A percentile compares a stretch with the other conserved stretches of the same genome.
These are phyloP conservation scores for Cyberlindnera maclurae DNA, from an alignment of 805 yeast species.

Conservation along the genomic window DNA sequence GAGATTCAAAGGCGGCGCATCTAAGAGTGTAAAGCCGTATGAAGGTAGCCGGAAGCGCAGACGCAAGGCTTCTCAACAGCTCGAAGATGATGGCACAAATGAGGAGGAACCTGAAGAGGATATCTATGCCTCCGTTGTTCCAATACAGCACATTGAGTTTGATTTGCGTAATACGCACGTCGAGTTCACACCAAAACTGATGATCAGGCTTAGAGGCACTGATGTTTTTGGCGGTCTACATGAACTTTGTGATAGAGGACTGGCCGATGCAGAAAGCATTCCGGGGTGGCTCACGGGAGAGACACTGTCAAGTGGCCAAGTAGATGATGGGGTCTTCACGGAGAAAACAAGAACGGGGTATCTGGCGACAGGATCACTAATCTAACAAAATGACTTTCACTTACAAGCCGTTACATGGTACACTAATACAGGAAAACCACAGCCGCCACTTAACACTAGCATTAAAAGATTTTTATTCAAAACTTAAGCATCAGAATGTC, in stretches of 20 bases:
- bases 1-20: conserved; percentile 52
- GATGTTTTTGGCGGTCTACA: conserved; percentile 79
- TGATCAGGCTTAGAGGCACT: conserved; percentile 43
- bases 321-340: conserved; percentile 30
- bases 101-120: conserved; percentile 22
- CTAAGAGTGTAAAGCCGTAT: conserved; percentile 28
- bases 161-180: conserved; percentile 28
- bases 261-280: conserved; percentile 44
- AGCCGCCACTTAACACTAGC: no score
- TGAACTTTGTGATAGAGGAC: conserved; percentile 46
- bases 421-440: no score
- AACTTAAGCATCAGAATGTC: background rate
- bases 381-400: no score
- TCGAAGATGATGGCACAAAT: conserved; percentile 5
- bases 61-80: conserved; percentile 13
- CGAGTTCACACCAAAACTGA: conserved; percentile 17
- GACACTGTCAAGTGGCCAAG: conserved; percentile 48
- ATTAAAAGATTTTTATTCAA: background rate
- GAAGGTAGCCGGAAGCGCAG: conserved; percentile 28
- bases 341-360: background rate
- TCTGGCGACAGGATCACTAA: no score
- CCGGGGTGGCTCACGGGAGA: conserved; percentile 83
- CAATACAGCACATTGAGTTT: conserved; percentile 48
- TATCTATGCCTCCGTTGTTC: conserved; percentile 47
- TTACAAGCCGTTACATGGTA: no score